Percentiles rank a stretch among this genome's conserved stretches.
Evolutionary conservation across 1,284 basidiomycete species (phyloP).

Genomic region (Flammula alnicola): DNA sequence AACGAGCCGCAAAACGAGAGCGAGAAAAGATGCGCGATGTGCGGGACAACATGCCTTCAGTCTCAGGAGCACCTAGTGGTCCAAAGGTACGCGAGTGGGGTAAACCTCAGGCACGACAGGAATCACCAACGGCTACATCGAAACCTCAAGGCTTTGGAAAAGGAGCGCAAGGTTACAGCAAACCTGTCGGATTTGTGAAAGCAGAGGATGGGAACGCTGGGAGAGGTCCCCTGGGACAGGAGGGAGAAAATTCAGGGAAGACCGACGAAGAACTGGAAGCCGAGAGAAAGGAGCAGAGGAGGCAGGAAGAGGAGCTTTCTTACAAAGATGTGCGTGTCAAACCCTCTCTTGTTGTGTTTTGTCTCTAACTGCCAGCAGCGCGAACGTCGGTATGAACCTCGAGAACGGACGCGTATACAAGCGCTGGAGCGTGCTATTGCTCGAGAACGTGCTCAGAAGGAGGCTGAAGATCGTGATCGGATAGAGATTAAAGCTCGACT

Average conservation of each 20-base stretch:
- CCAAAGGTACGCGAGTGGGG: conserved; percentile 81
- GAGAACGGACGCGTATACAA: conserved; percentile 78
- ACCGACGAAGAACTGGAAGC: conserved; percentile 87
- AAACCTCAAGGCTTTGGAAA: conserved; percentile 57
- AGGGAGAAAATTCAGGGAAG: conserved; percentile 50
- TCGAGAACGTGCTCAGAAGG: conserved; percentile 70
- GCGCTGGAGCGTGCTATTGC: conserved; percentile 76
- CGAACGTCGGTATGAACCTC: conserved; percentile 80
- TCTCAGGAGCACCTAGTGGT: conserved; percentile 59
- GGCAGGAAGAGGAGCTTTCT: conserved; percentile 80
- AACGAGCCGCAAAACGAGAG: conserved; percentile 85
- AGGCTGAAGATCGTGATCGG: conserved; percentile 76
- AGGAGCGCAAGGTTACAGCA: conserved; percentile 75
- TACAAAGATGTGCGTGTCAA: conserved; percentile 73
- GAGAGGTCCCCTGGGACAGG: conserved; percentile 41
- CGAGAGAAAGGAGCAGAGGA: conserved; percentile 72
- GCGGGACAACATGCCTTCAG: conserved; percentile 55
- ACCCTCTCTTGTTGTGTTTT: conserved; percentile 7
- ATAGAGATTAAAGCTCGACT: conserved; percentile 74
- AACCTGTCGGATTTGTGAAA: conserved; percentile 82
- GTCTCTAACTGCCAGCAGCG: conserved; percentile 48
- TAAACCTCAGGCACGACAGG: conserved; percentile 51
- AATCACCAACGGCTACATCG: conserved; percentile 34
- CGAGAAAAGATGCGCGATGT: conserved; percentile 83
- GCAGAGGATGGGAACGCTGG: conserved; percentile 49